Percentiles rank a stretch among this genome's conserved stretches.
Evolutionary conservation across 1,284 basidiomycete species (phyloP).

Genomic region (Rhodotorula sp.): DNA sequence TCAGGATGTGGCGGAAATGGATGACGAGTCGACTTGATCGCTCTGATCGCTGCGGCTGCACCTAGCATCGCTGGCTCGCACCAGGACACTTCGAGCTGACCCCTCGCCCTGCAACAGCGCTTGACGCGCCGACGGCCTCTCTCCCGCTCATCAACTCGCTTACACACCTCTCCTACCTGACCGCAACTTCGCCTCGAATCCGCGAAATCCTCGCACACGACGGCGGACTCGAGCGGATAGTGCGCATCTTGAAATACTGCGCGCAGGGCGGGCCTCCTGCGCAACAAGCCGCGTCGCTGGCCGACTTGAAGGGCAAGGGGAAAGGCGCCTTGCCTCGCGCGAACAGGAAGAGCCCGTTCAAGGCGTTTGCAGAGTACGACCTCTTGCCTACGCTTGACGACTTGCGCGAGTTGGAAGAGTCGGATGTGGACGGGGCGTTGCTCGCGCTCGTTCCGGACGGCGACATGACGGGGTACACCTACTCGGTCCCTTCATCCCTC

Average conservation of each 20-base stretch:
- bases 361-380: conserved; percentile 41
- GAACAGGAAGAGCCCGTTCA: conserved; percentile 39
- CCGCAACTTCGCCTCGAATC: conserved; percentile 94
- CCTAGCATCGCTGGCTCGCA: too few relatives aligned
- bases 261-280: conserved; percentile 23
- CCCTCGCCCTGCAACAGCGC: conserved; percentile 58
- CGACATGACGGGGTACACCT: neutral
- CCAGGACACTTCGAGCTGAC: neutral
- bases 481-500: conserved; percentile 12
- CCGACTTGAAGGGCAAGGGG: conserved; percentile 32
- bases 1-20: too few relatives aligned
- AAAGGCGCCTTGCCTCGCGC: neutral
- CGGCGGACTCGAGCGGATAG: conserved; percentile 91
- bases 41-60: neutral
- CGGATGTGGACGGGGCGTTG: conserved; percentile 11
- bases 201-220: conserved; percentile 97
- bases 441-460: neutral
- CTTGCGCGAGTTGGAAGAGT: neutral
- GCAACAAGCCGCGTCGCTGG: neutral
- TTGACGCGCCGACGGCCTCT: conserved; percentile 80
- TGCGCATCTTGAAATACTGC: conserved; percentile 62
- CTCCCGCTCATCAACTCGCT: conserved; percentile 95
- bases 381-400: conserved; percentile 16
- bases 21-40: too few relatives aligned
- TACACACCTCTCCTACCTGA: conserved; percentile 93